Evolutionary conservation across 1,139 yeast genomes (phyloP).

Genomic region (Taphrina betulina): DNA sequence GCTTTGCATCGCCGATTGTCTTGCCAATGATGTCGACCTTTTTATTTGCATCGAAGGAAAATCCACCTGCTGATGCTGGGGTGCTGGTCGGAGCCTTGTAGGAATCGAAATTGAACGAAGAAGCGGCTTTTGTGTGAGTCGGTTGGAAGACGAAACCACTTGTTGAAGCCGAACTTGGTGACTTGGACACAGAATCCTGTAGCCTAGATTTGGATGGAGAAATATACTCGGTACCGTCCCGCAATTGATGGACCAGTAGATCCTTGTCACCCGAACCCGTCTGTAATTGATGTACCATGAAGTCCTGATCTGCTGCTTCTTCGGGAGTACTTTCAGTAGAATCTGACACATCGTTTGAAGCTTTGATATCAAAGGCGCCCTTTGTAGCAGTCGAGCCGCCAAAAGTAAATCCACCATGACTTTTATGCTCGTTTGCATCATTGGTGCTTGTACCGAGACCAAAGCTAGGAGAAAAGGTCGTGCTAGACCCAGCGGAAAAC

Average conservation of each 20-base stretch:
- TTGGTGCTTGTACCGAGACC: background rate
- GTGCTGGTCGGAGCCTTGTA: background rate
- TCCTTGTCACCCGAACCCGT: background rate
- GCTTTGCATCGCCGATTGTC: background rate
- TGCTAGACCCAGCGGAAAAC: background rate
- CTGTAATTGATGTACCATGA: constrained; percentile 15
- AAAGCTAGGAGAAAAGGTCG: background rate
- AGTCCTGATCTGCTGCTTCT: background rate
- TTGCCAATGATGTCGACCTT: too few species aligned
- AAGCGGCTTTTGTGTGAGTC: background rate
- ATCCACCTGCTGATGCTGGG: background rate
- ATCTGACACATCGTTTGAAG: background rate
- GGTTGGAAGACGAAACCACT: constrained; percentile 20
- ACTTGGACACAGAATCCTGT: background rate
- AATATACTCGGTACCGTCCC: constrained; percentile 29
- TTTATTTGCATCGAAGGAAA: background rate
- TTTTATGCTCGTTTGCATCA: background rate
- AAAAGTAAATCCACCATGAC: constrained; percentile 14
- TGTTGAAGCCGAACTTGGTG: background rate
- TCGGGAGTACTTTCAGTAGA: background rate
- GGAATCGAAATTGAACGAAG: background rate
- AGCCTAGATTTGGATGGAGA: constrained; percentile 13
- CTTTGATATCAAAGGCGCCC: background rate
- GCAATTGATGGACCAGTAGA: constrained; percentile 13
- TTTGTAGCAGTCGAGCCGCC: background rate